phyloP scores from a whole-genome alignment of 2,329 filamentous ascomycete species.

The Neofusicoccum laricinum region DNA sequence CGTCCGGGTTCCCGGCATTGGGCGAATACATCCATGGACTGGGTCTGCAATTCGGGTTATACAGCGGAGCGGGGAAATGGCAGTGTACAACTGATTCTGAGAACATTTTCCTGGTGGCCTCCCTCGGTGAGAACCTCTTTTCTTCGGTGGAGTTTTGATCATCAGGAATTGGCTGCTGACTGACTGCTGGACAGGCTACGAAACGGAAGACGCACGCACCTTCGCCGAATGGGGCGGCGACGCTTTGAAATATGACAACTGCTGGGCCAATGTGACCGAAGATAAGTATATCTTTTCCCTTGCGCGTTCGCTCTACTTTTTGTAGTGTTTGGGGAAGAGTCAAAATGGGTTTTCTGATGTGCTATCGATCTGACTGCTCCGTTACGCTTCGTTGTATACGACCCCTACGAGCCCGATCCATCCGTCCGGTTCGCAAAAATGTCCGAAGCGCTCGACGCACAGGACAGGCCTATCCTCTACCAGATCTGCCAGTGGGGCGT shows the following conservation, averaged over 20 bases:
- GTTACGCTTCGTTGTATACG: not conserved
- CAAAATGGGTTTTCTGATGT: too few relatives aligned
- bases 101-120: slow-evolving; percentile 46
- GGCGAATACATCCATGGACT: slow-evolving; percentile 50
- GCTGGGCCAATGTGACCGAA: slow-evolving; percentile 40
- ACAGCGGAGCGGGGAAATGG: slow-evolving; percentile 41
- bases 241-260: slow-evolving; percentile 53
- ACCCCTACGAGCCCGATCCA: slow-evolving; percentile 1
- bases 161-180: too few relatives aligned
- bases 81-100: slow-evolving; percentile 30
- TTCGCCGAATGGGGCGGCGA: slow-evolving; percentile 28
- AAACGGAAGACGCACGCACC: slow-evolving; percentile 24
- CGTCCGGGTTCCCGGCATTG: slow-evolving; percentile 49
- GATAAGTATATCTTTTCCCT: not conserved
- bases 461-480: slow-evolving; percentile 24
- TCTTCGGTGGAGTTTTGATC: too few relatives aligned
- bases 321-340: too few relatives aligned
- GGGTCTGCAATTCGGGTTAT: slow-evolving; percentile 54
- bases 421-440: slow-evolving; percentile 18
- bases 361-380: not conserved
- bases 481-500: slow-evolving; percentile 28
- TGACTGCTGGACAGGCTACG: slow-evolving; percentile 21
- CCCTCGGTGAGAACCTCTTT: slow-evolving; percentile 35
- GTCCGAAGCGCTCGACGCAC: slow-evolving; percentile 21
- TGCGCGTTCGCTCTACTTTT: too few relatives aligned